Evolutionary conservation across 352 stramenopile genomes (phyloP), one percentile per base, ranked within the genome.

Genomic region (Globisporangium recalcitrans): DNA sequence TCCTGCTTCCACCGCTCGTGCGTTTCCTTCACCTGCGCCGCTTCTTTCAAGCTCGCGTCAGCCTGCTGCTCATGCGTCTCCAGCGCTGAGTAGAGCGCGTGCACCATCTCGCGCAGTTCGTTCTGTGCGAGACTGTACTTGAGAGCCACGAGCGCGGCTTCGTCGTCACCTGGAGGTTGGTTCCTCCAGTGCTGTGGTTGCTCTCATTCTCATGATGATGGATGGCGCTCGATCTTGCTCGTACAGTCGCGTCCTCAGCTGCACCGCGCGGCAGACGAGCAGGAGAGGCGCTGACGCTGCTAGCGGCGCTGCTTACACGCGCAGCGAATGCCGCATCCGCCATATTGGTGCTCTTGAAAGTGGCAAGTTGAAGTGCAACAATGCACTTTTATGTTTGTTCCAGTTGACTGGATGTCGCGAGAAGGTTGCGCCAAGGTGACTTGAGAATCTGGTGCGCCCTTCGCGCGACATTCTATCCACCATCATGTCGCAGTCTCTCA

Each of bases 121-220:
- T 53, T 69, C 29, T 78, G 68, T 8, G 65, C 57, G 27, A 73
- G 60, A 22, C 70, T 77, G 6, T 74, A 54, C 49, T 73, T 52
- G 27, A 78, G 65, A 24, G 60, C 26, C 16, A 62, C 22, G 44
- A 55, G 44, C 21, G 46, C 44, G 11, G 29, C 8, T 2, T 62
- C 26, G 26, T 53, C 27, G n/a, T 31, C n/a, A 19, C 7, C 16
- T 7, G 31, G 22, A 21, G 31, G 31, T 24, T 3, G 16, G 48
- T 24, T 3, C 26, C 24, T 54, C 13, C 27, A n/a, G 7, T 42
- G 47, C 13, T 22, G 14, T 13, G 34, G 24, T 22, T 29, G 14
- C 14, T 14, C 24, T 13, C 13, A 19, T 22, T 34, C 13, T 34
- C 47, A 22, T 16, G 10, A n/a, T 8, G n/a, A n/a, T 8, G 10